Evolutionary conservation across 352 stramenopile genomes (phyloP).

Genomic region (Aphanomyces cochlioides): DNA sequence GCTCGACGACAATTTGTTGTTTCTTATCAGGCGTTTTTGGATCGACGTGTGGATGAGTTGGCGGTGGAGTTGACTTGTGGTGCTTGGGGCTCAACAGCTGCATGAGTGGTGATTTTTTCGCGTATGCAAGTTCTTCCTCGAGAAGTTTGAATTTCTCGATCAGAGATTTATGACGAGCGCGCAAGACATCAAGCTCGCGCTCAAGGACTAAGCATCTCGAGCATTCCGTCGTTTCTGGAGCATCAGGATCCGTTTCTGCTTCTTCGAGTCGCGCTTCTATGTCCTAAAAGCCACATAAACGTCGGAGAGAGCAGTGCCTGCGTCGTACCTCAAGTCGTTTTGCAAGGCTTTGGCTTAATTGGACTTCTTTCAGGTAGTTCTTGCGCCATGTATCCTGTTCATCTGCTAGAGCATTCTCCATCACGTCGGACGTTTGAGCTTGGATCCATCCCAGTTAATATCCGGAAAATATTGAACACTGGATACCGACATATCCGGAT

Average conservation of each 20-base stretch:
- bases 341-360: background rate
- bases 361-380: conserved; percentile 22
- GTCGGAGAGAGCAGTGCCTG: too few species aligned
- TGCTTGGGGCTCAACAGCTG: background rate
- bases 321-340: conserved; percentile 4
- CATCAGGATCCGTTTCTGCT: background rate
- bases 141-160: conserved; percentile 14
- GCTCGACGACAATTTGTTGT: background rate
- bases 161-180: conserved; percentile 14
- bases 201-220: conserved; percentile 16
- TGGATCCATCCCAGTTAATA: background rate
- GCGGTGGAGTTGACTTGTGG: background rate
- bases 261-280: background rate
- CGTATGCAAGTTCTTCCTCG: conserved; percentile 1
- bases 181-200: conserved; percentile 19
- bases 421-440: background rate
- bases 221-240: background rate
- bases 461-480: background rate
- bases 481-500: background rate
- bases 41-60: background rate
- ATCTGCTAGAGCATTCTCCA: conserved; percentile 23
- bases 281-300: background rate
- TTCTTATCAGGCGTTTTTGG: background rate
- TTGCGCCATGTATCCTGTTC: conserved; percentile 22
- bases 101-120: conserved; percentile 7